Base-by-base conservation (phyloP, 495 filamentous ascomycete genomes). In the Penicillium nucicola region DNA sequence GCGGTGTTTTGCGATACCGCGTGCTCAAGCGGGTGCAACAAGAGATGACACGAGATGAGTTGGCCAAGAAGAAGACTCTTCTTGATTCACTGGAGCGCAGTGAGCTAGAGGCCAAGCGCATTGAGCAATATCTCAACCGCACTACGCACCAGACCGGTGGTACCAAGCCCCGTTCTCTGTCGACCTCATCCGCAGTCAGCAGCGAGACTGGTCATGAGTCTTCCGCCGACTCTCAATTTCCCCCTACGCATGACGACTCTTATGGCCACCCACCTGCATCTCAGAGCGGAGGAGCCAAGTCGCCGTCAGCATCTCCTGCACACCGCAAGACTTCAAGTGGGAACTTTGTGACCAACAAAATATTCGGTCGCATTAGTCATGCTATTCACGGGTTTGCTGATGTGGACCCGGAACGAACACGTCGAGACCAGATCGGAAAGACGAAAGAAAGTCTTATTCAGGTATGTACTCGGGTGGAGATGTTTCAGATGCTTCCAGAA, bases 301-400 rank as follows among this genome's bases (percentile, higher is more conserved):
- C 64, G 12, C 48, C 66, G 19, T 52, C 66, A 8, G 45, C n/a
- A n/a, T n/a, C 69, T 3, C 63, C 68, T 10, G 64, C 70, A 12
- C 87, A 92, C 67, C 82, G 83, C 62, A 92, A 92, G 67, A 83
- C 80, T 37, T 65, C 74, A 9, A 90, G 88, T 47, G 83, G 88
- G 18, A 90, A 86, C 20, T 93, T 91, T 52, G 87, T 93, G 42
- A 84, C 89, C 22, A 93, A 86, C 66, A 95, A 88, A 67, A 87
- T 97, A n/a, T 97, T 98, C 66, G 92, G 92, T 17, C 84, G 91
- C 10, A 85, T 98, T 48, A 92, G 86, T 53, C 91, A 97, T 72
- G 92, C 95, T 0, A 87, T 96, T 20, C 90, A 96, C 64, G 95
- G 95, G 14, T 90, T 97, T 61, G 91, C 92, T 3, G 93, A 98